These are phyloP conservation scores for Jackrogersella minutella DNA, from an alignment of 495 filamentous ascomycete species.

Conservation along the genomic window DNA sequence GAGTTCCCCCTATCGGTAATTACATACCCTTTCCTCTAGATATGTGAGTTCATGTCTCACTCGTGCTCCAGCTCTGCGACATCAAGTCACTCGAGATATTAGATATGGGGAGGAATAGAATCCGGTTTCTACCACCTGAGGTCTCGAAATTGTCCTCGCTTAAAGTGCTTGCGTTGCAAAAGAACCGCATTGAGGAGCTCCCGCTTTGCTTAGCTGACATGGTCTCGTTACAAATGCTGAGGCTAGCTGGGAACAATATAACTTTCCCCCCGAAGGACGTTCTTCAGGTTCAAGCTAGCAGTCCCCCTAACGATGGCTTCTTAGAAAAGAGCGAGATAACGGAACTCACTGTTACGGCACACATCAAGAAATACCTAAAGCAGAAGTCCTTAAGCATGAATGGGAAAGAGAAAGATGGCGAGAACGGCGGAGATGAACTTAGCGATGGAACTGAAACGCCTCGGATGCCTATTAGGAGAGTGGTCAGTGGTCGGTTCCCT, in stretches of 20 bases:
- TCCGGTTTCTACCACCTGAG: conserved; percentile 77
- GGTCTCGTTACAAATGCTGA: conserved; percentile 84
- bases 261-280: conserved; percentile 70
- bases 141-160: conserved; percentile 78
- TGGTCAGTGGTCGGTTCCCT: conserved; percentile 81
- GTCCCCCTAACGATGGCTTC: conserved; percentile 53
- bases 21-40: conserved; percentile 28
- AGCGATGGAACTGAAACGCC: conserved; percentile 77
- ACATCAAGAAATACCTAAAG: conserved; percentile 81
- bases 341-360: conserved; percentile 72
- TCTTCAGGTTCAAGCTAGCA: conserved; percentile 56
- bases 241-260: conserved; percentile 86
- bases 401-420: conserved; percentile 62
- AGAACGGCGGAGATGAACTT: conserved; percentile 68
- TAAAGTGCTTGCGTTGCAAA: conserved; percentile 80
- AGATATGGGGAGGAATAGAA: conserved; percentile 86
- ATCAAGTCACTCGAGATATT: conserved; percentile 89
- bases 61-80: conserved; percentile 66
- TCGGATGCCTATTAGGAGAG: conserved; percentile 73
- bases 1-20: conserved; percentile 88
- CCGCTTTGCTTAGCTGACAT: conserved; percentile 87
- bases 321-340: conserved; percentile 60
- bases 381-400: conserved; percentile 57
- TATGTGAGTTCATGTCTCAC: conserved; percentile 17
- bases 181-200: conserved; percentile 84